A percentile compares a stretch with the other conserved stretches of the same genome.
phyloP scores from a whole-genome alignment of 2,329 filamentous ascomycete genomes.

The Fusarium xylarioides region DNA sequence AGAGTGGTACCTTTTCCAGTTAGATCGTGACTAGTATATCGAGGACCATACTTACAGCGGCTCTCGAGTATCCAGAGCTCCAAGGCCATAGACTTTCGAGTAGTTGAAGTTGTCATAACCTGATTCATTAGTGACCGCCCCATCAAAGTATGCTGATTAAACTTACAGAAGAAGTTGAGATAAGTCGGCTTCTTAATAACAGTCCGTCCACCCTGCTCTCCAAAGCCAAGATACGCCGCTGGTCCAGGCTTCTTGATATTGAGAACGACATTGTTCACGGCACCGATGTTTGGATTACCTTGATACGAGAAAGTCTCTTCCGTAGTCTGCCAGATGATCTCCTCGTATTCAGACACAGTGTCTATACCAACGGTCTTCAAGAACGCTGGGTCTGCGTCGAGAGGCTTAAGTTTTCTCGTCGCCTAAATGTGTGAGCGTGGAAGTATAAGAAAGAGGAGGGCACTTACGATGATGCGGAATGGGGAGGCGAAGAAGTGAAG shows the following conservation, averaged over 20 bases:
- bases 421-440: background rate
- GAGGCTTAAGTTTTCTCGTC: background rate
- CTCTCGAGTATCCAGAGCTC: background rate
- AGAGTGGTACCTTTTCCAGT: background rate
- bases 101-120: slow-evolving; percentile 1
- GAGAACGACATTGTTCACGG: background rate
- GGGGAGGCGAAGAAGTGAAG: background rate
- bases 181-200: background rate
- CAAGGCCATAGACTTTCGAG: background rate
- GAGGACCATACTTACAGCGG: background rate
- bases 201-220: background rate
- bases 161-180: background rate
- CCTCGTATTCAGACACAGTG: background rate
- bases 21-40: too few relatives aligned
- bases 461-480: background rate
- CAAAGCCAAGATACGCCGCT: background rate
- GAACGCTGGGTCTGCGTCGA: background rate
- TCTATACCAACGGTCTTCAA: background rate
- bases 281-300: background rate
- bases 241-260: background rate
- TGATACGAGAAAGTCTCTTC: background rate
- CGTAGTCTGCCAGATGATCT: slow-evolving; percentile 2
- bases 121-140: accelerated
- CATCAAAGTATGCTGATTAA: accelerated
- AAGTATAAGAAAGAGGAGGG: accelerated